Percentiles rank a stretch among this genome's conserved stretches.
phyloP scores from a whole-genome alignment of 257 asterid species.

The Apocynum venetum region DNA sequence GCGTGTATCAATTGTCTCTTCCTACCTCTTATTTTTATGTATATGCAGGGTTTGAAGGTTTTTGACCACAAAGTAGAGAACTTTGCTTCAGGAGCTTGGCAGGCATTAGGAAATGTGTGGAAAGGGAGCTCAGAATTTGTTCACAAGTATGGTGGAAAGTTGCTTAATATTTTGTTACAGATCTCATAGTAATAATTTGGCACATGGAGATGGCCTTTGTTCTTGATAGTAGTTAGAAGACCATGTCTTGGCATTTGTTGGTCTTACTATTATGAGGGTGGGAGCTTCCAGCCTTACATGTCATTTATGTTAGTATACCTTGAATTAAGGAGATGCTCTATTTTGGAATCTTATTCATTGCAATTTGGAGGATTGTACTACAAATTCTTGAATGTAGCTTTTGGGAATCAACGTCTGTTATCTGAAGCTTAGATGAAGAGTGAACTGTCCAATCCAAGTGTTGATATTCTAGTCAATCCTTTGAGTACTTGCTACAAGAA shows the following conservation, averaged over 20 bases:
- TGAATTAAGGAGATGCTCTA: neutral
- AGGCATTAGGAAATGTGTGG: conserved; percentile 89
- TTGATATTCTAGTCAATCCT: neutral
- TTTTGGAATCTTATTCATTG: neutral
- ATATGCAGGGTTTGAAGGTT: conserved; percentile 79
- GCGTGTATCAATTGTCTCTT: neutral
- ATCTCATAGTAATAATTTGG: neutral
- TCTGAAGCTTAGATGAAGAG: neutral
- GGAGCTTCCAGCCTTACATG: neutral
- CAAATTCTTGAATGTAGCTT: neutral
- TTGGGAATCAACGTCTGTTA: no score
- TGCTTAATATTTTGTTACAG: neutral
- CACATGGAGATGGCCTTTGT: no score
- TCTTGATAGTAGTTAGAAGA: neutral
- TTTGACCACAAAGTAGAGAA: conserved; percentile 79
- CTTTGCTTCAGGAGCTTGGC: conserved; percentile 96
- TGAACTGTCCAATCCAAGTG: neutral
- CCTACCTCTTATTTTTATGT: neutral
- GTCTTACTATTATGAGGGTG: neutral
- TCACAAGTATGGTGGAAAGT: conserved; percentile 38
- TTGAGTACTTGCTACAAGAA: neutral
- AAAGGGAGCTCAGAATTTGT: conserved; percentile 76
- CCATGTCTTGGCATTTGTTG: neutral
- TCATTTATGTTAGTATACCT: neutral
- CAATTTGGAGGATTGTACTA: neutral